Evolutionary conservation across 352 stramenopile genomes (phyloP).

Genomic region (Globisporangium heterothallicum): DNA sequence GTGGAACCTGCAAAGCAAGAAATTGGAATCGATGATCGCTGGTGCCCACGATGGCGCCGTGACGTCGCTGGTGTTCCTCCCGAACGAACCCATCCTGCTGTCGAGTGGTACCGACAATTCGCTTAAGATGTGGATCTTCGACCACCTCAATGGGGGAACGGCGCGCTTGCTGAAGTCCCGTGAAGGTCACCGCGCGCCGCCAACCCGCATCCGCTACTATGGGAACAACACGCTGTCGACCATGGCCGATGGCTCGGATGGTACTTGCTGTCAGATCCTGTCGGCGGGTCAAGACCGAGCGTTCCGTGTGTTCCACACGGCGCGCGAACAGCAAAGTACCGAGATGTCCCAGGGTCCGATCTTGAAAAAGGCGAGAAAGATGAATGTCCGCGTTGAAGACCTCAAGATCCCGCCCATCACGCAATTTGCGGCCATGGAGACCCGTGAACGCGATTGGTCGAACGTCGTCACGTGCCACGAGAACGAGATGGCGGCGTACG

Average conservation of each 20-base stretch:
- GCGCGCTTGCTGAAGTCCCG: constrained; percentile 88
- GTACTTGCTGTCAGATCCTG: constrained; percentile 86
- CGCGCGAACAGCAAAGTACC: constrained; percentile 82
- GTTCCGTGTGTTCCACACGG: constrained; percentile 91
- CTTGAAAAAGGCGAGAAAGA: constrained; percentile 87
- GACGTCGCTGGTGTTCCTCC: constrained; percentile 74
- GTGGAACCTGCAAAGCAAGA: constrained; percentile 89
- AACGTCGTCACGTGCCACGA: constrained; percentile 95
- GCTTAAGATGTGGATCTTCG: constrained; percentile 94
- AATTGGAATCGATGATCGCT: constrained; percentile 77
- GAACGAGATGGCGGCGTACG: constrained; percentile 90
- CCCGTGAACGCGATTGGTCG: constrained; percentile 85
- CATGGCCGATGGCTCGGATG: constrained; percentile 79
- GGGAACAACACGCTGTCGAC: constrained; percentile 85
- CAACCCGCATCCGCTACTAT: constrained; percentile 88
- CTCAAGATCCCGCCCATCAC: constrained; percentile 91
- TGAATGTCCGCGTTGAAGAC: constrained; percentile 80
- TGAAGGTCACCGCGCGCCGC: constrained; percentile 80
- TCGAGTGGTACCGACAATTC: constrained; percentile 87
- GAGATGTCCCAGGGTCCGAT: constrained; percentile 90
- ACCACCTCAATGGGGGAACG: constrained; percentile 72
- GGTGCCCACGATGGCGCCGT: constrained; percentile 75
- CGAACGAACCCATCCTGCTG: constrained; percentile 86
- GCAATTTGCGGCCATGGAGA: constrained; percentile 89
- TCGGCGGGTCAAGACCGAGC: constrained; percentile 85